A percentile compares a stretch with the other conserved stretches of the same genome.
phyloP scores from a whole-genome alignment of 1,284 basidiomycete genomes.

The Ustilago lituana region DNA sequence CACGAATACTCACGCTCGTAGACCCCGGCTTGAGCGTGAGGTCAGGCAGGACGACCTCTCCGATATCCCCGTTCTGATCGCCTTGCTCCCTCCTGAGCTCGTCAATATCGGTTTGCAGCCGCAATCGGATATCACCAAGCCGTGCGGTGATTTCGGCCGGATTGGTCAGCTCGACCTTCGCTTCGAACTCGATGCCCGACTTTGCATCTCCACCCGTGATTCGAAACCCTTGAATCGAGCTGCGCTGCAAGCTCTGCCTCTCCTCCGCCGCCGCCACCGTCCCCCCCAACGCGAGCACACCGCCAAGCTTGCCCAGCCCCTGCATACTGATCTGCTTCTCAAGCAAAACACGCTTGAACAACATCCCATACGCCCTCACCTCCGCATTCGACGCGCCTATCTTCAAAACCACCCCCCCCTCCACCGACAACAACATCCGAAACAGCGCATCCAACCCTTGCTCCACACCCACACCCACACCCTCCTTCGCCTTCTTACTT shows the following conservation, averaged over 20 bases:
- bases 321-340: conserved; percentile 45
- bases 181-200: conserved; percentile 43
- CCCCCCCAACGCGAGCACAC: conserved; percentile 26
- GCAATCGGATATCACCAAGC: conserved; percentile 27
- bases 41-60: conserved; percentile 25
- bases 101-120: conserved; percentile 31
- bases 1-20: conserved; percentile 8
- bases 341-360: conserved; percentile 41
- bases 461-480: no score
- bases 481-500: no score
- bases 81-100: conserved; percentile 16
- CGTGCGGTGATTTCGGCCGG: conserved; percentile 28
- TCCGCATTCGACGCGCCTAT: conserved; percentile 29
- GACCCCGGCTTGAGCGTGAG: conserved; percentile 30
- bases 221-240: conserved; percentile 33
- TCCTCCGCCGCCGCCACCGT: no score
- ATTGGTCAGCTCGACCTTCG: conserved; percentile 40
- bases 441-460: conserved; percentile 30
- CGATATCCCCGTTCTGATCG: conserved; percentile 29
- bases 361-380: conserved; percentile 56
- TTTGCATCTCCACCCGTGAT: conserved; percentile 42
- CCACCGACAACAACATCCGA: conserved; percentile 18
- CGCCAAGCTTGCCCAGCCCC: conserved; percentile 45
- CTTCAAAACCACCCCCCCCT: conserved; percentile 8
- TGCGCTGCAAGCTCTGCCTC: conserved; percentile 15